phyloP scores from a whole-genome alignment of 139 green algal species.

The Chlorella sp. region DNA sequence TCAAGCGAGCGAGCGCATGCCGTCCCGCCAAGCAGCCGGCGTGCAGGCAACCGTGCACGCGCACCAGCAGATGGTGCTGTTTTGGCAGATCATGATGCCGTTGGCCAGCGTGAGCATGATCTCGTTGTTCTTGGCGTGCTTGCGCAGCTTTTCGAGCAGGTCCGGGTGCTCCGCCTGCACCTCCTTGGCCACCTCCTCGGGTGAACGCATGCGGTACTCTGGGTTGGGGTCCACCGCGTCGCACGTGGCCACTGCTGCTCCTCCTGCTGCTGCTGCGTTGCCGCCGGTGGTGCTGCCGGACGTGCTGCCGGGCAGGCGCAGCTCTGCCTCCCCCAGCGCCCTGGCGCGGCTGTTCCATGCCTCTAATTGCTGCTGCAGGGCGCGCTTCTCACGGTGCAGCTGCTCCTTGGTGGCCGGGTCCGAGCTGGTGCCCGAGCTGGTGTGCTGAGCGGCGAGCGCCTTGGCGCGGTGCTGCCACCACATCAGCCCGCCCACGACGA shows the following conservation, averaged over 20 bases:
- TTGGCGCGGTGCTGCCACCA: no score
- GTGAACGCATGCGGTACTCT: slow-evolving; percentile 6
- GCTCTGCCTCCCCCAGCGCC: background rate
- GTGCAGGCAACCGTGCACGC: no score
- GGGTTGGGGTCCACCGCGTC: slow-evolving; percentile 3
- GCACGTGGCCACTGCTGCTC: no score
- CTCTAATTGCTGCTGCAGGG: background rate
- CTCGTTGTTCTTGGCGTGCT: slow-evolving; percentile 24
- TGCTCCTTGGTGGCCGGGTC: background rate
- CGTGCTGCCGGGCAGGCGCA: background rate
- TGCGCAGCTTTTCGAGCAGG: slow-evolving; percentile 8
- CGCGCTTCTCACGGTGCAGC: background rate
- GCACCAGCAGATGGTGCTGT: slow-evolving; percentile 42
- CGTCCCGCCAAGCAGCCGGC: no score
- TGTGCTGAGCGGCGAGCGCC: no score
- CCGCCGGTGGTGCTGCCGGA: no score
- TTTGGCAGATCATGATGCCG: slow-evolving; percentile 52
- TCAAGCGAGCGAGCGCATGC: no score
- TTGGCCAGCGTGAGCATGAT: slow-evolving; percentile 49
- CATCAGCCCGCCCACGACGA: no score
- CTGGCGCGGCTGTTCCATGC: background rate
- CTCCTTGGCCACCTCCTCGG: slow-evolving; percentile 1
- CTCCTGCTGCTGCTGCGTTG: no score
- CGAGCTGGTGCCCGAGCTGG: no score
- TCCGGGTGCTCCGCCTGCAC: slow-evolving; percentile 29